These are phyloP conservation scores for Aspergillus leporis DNA, from an alignment of 495 filamentous ascomycete species.

Conservation along the genomic window DNA sequence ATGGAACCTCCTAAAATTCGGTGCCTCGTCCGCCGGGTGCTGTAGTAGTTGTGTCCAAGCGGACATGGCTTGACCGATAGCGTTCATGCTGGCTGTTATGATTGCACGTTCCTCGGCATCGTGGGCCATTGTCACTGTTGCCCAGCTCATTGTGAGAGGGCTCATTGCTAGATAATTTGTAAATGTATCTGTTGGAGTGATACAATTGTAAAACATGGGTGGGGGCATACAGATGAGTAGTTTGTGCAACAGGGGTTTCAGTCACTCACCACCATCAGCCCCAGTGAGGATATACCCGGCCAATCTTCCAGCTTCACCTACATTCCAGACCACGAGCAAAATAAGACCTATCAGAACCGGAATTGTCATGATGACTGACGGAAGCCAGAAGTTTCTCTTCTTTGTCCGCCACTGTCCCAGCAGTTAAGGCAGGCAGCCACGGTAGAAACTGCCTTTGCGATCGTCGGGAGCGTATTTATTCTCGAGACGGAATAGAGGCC, in stretches of 20 bases:
- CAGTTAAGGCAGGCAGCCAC: constrained; percentile 29
- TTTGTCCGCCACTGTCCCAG: constrained; percentile 29
- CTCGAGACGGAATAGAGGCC: constrained; percentile 20
- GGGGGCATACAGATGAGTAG: background rate
- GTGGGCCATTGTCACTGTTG: constrained; percentile 31
- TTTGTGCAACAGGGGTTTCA: too few species aligned
- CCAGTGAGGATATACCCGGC: constrained; percentile 34
- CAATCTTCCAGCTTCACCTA: constrained; percentile 33
- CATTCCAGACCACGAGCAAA: constrained; percentile 29
- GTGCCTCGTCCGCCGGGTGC: constrained; percentile 29
- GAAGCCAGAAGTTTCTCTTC: constrained; percentile 31
- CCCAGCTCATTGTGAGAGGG: constrained; percentile 37
- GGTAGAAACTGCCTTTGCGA: constrained; percentile 34
- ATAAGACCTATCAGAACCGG: constrained; percentile 29
- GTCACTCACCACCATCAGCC: constrained; percentile 31
- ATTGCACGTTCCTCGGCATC: constrained; percentile 39
- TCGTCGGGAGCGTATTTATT: constrained; percentile 26
- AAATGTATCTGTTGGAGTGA: background rate
- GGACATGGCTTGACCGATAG: constrained; percentile 38
- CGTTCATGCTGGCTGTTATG: constrained; percentile 38
- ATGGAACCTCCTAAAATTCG: constrained; percentile 31
- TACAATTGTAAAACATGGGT: background rate
- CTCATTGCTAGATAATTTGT: constrained; percentile 26
- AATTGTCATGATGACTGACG: constrained; percentile 26
- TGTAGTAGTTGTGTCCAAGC: constrained; percentile 35